Evolutionary conservation across 306 rosid genomes (phyloP).

Genomic region (barrel medic (Medicago truncatula)): DNA sequence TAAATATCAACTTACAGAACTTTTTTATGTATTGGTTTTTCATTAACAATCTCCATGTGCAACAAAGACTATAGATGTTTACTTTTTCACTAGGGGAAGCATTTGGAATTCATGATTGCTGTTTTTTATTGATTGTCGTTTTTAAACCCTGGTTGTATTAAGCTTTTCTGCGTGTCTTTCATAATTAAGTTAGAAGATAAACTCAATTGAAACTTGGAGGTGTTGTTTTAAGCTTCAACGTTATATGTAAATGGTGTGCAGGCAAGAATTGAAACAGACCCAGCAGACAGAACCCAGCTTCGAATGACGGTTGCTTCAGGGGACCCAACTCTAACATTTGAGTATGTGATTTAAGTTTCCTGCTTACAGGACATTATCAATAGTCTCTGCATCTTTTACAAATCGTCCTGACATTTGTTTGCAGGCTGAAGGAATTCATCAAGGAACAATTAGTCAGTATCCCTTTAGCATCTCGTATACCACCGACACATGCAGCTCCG

Average conservation of each 20-base stretch:
- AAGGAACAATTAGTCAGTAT: conserved; percentile 85
- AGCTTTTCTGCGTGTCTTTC: not conserved
- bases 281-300: conserved; percentile 97
- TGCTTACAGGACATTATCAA: not conserved
- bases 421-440: conserved; percentile 93
- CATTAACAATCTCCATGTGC: conserved; percentile 21
- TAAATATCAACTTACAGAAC: conserved; percentile 4
- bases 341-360: conserved; percentile 64
- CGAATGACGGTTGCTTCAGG: conserved; percentile 99
- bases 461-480: conserved; percentile 52
- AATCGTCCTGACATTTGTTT: conserved; percentile 41
- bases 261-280: conserved; percentile 95
- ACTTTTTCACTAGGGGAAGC: not conserved
- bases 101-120: conserved; percentile 10
- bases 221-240: conserved; percentile 41
- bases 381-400: conserved; percentile 2
- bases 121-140: not conserved
- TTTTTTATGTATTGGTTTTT: conserved; percentile 1
- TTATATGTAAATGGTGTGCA: conserved; percentile 47
- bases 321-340: conserved; percentile 84
- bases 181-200: conserved; percentile 28
- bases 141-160: not conserved
- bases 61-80: not conserved
- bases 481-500: conserved; percentile 58
- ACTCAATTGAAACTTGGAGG: conserved; percentile 8